Evolutionary conservation across 441 rosid species (phyloP), one percentile per base, ranked within the genome.

Genomic region (Croton setiger): DNA sequence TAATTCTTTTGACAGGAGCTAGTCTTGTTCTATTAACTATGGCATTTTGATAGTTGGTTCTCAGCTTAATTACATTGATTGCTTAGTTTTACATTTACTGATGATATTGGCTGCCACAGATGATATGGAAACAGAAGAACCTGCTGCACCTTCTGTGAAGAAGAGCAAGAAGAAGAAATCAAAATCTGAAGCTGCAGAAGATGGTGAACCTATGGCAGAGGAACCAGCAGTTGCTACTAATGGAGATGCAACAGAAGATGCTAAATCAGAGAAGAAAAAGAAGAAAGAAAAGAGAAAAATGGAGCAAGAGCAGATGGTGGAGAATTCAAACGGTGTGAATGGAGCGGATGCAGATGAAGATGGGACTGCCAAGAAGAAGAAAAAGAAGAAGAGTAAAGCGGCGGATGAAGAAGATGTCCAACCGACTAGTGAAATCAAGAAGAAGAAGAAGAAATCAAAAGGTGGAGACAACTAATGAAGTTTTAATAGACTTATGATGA

Each of bases 121-220:
- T 48, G 91, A 84, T 56, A 88, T 84, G 86, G 87, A 86, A 36
- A 27, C 66, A 12, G 72, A 75, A 75, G 88, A 67, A 43, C 82
- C 76, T 36, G 66, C 61, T 60, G 87, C 76, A 47, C 72, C 81
- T 54, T 78, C 90, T 2, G 78, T 13, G n/a, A 89, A 88, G 90
- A 91, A 89, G 61, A 86, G 86, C 82, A 93, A 89, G 87, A 91
- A 89, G 72, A 88, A 84, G 86, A 86, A 86, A 74, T 78, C 87
- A 5, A 86, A 87, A 71, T 57, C 76, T 63, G 84, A 73, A 23
- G 75, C 63, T 56, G 67, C 68, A 9, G 84, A 77, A 53, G 85
- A 84, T 55, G 84, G 65, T 8, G 86, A 82, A 39, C 73, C 79
- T n/a, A 77, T 76, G 82, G 75, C 49, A 4, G 86, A 43, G 72